A percentile compares a stretch with the other conserved stretches of the same genome.
These are phyloP conservation scores for Neltuma alba DNA, from an alignment of 306 rosid genomes.

Conservation along the genomic window DNA sequence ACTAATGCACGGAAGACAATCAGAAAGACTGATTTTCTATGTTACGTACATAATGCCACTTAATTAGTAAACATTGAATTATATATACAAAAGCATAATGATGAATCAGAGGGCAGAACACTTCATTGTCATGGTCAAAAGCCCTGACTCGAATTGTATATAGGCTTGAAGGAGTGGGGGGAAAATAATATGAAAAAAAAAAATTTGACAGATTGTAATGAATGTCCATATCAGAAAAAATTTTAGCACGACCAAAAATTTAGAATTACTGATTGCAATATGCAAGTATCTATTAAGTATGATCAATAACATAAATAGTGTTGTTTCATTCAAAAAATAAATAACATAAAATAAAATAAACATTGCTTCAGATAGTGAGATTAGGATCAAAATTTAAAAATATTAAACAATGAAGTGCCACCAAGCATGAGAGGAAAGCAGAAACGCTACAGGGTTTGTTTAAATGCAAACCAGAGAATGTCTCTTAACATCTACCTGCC, in stretches of 20 bases:
- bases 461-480: constrained; percentile 31
- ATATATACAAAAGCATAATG: constrained; percentile 16
- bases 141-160: neutral
- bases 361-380: constrained; percentile 12
- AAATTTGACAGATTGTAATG: constrained; percentile 12
- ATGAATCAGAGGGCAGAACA: constrained; percentile 18
- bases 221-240: constrained; percentile 5
- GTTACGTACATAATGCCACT: constrained; percentile 15
- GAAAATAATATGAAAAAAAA: constrained; percentile 25
- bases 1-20: constrained; percentile 7
- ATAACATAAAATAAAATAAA: neutral
- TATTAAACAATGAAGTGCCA: constrained; percentile 18
- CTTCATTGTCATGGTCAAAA: neutral
- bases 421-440: constrained; percentile 23
- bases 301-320: neutral
- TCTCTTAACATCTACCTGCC: constrained; percentile 63
- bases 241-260: constrained; percentile 8
- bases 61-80: constrained; percentile 11
- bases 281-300: neutral
- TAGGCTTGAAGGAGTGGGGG: constrained; percentile 8
- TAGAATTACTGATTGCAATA: constrained; percentile 1
- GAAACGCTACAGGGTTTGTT: neutral
- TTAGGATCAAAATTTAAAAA: constrained; percentile 1
- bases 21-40: neutral
- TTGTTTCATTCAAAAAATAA: neutral